Evolutionary conservation across 805 yeast genomes (phyloP).

Genomic region (Hanseniaspora mollemarum): DNA sequence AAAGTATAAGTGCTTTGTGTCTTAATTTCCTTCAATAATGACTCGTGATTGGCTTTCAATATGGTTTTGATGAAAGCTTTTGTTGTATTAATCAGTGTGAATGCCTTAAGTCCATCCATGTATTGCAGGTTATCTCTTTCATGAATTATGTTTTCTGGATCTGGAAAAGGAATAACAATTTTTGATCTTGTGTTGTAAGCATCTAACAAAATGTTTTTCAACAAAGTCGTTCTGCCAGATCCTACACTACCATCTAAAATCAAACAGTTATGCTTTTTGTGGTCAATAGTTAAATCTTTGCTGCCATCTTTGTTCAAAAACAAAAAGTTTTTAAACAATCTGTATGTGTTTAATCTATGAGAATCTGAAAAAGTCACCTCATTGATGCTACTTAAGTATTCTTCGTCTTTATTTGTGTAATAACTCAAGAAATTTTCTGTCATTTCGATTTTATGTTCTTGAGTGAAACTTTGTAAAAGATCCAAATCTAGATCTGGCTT

Average conservation of each 20-base stretch:
- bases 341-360: background rate
- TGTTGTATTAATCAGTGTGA: conserved; percentile 37
- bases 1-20: background rate
- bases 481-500: conserved; percentile 2
- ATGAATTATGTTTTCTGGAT: conserved; percentile 49
- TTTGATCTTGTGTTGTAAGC: conserved; percentile 35
- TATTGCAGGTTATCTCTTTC: conserved; percentile 39
- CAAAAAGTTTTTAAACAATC: conserved; percentile 7
- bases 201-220: conserved; percentile 40
- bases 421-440: background rate
- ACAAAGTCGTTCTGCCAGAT: conserved; percentile 62
- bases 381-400: conserved; percentile 6
- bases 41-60: conserved; percentile 35
- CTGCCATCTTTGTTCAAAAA: background rate
- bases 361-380: conserved; percentile 1
- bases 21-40: conserved; percentile 24
- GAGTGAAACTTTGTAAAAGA: background rate
- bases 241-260: conserved; percentile 51
- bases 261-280: conserved; percentile 4
- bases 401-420: background rate
- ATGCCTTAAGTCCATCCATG: conserved; percentile 61
- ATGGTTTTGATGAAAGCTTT: conserved; percentile 43
- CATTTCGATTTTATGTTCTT: background rate
- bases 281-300: background rate
- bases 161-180: conserved; percentile 52